A percentile compares a stretch with the other conserved stretches of the same genome.
Evolutionary conservation across 2,329 filamentous ascomycete genomes (phyloP).

Genomic region (Apiospora kogelbergensis): DNA sequence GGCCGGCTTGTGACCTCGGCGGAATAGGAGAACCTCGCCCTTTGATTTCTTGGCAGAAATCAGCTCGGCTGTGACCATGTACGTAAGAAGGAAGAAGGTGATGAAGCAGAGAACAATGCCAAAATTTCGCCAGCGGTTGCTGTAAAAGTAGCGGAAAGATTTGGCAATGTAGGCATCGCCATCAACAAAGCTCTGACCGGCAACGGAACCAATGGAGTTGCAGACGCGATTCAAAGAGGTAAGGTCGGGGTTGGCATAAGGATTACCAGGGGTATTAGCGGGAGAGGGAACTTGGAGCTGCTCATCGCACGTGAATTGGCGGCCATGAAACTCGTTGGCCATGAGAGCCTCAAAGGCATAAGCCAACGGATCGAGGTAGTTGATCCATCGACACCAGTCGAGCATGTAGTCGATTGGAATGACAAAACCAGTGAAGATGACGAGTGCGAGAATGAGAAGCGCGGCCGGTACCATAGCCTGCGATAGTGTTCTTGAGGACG

Average conservation of each 20-base stretch:
- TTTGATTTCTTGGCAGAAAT: slow-evolving; percentile 68
- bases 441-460: slow-evolving; percentile 60
- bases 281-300: slow-evolving; percentile 41
- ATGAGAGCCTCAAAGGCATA: slow-evolving; percentile 79
- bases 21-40: slow-evolving; percentile 72
- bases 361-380: slow-evolving; percentile 72
- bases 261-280: slow-evolving; percentile 25
- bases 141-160: slow-evolving; percentile 54
- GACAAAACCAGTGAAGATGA: slow-evolving; percentile 69
- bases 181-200: slow-evolving; percentile 49
- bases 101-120: slow-evolving; percentile 66
- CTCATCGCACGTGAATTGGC: slow-evolving; percentile 52
- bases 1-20: slow-evolving; percentile 59
- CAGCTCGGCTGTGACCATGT: slow-evolving; percentile 62
- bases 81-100: slow-evolving; percentile 55
- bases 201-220: slow-evolving; percentile 52
- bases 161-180: slow-evolving; percentile 57
- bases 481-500: slow-evolving; percentile 67
- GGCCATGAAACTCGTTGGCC: slow-evolving; percentile 75
- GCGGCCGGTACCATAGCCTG: slow-evolving; percentile 58
- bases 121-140: slow-evolving; percentile 67
- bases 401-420: slow-evolving; percentile 66
- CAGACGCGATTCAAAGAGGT: slow-evolving; percentile 48
- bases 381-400: slow-evolving; percentile 78
- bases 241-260: slow-evolving; percentile 26